phyloP scores from a whole-genome alignment of 2,329 filamentous ascomycete species.

The Coleophoma crateriformis region DNA sequence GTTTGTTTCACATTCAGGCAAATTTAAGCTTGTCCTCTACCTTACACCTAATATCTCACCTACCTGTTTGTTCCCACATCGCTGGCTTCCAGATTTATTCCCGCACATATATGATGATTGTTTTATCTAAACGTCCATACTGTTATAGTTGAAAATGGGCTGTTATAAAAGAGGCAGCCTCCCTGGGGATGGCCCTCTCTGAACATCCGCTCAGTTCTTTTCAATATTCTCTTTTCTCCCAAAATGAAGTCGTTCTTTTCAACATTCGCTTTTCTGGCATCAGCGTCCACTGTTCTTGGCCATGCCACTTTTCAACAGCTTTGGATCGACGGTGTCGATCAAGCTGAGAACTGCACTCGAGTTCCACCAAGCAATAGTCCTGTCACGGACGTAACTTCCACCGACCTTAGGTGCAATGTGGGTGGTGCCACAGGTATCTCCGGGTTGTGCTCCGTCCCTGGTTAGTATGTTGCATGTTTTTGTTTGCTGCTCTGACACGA shows the following conservation, averaged over 20 bases:
- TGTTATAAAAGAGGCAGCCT: too few relatives aligned
- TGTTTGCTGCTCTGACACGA: not conserved
- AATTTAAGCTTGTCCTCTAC: not conserved
- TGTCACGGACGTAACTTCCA: slow-evolving; percentile 40
- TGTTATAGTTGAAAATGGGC: too few relatives aligned
- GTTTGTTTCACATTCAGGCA: not conserved
- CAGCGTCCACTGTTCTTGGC: slow-evolving; percentile 30
- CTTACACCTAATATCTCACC: not conserved
- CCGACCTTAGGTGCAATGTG: slow-evolving; percentile 44
- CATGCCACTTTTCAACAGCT: slow-evolving; percentile 47
- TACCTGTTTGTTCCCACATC: not conserved
- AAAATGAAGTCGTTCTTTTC: slow-evolving; percentile 12
- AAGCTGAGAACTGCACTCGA: slow-evolving; percentile 40
- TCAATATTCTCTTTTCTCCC: not conserved
- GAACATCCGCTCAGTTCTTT: too few relatives aligned
- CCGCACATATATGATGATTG: not conserved
- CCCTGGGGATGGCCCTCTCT: too few relatives aligned
- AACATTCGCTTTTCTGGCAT: slow-evolving; percentile 10
- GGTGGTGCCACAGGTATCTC: slow-evolving; percentile 28
- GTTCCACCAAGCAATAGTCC: slow-evolving; percentile 45
- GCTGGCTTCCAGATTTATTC: not conserved
- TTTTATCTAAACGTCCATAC: too few relatives aligned
- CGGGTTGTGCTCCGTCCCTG: slow-evolving; percentile 21
- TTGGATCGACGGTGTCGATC: slow-evolving; percentile 40
- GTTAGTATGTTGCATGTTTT: slow-evolving; percentile 1